Percentiles rank a stretch among this genome's conserved stretches.
These are phyloP conservation scores for Coemansia sp. DNA, from an alignment of 192 early-diverging fungal genomes.

Conservation along the genomic window DNA sequence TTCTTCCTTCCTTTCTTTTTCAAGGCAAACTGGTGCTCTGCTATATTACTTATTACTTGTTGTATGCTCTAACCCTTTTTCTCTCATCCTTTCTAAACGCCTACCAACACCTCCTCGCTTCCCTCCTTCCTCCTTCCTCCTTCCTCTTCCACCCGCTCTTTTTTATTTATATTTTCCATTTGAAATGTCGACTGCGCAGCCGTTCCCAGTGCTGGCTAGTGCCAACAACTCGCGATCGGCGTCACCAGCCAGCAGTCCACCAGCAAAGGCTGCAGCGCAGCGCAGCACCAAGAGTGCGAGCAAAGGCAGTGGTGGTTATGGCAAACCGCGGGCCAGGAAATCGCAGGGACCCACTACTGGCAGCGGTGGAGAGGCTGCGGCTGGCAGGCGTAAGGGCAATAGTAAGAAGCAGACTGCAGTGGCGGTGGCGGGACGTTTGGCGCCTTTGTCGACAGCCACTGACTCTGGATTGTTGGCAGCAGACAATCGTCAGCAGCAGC, in stretches of 20 bases:
- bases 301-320: background rate
- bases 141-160: background rate
- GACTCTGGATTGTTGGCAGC: background rate
- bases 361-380: background rate
- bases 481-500: background rate
- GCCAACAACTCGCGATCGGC: slow-evolving; percentile 39
- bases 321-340: background rate
- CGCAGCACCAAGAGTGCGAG: background rate
- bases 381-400: background rate
- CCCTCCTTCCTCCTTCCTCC: background rate
- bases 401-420: background rate
- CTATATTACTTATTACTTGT: background rate
- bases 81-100: background rate
- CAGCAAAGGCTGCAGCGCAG: background rate
- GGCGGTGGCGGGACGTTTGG: background rate
- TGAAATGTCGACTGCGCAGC: slow-evolving; percentile 20
- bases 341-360: background rate
- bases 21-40: background rate
- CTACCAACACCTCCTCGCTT: background rate
- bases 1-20: background rate
- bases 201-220: slow-evolving; percentile 37
- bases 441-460: background rate
- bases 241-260: slow-evolving; percentile 22
- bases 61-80: background rate
- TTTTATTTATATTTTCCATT: background rate